phyloP scores from a whole-genome alignment of 805 yeast species.

The Groenewaldozyma tartarivorans region DNA sequence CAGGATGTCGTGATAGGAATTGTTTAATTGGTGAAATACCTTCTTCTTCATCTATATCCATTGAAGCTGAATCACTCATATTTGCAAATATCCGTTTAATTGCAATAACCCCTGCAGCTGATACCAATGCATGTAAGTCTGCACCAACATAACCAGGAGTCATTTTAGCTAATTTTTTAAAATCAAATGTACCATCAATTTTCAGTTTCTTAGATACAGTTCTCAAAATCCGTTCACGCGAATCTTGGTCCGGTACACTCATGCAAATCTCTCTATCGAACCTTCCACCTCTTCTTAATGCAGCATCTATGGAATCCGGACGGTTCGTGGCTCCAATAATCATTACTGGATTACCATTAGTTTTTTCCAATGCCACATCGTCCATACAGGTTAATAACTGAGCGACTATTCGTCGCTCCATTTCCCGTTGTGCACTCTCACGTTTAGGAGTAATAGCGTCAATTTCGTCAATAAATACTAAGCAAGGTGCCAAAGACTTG shows the following conservation, averaged over 20 bases:
- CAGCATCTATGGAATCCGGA: conserved; percentile 92
- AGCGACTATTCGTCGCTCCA: conserved; percentile 96
- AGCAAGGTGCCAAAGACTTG: conserved; percentile 77
- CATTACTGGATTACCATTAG: conserved; percentile 87
- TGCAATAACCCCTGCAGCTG: conserved; percentile 93
- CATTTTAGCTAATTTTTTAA: conserved; percentile 65
- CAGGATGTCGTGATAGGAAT: conserved; percentile 47
- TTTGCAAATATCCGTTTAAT: conserved; percentile 80
- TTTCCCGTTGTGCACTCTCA: conserved; percentile 96
- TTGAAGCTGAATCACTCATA: conserved; percentile 12
- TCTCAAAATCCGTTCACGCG: conserved; percentile 64
- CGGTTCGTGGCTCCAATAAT: conserved; percentile 95
- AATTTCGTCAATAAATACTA: conserved; percentile 90
- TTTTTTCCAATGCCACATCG: conserved; percentile 77
- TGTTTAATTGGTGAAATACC: conserved; percentile 1
- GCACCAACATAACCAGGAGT: conserved; percentile 99
- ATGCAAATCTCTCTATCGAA: conserved; percentile 91
- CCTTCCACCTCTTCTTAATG: conserved; percentile 91
- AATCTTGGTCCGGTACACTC: conserved; percentile 85
- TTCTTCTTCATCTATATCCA: conserved; percentile 23
- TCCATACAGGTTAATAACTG: conserved; percentile 93
- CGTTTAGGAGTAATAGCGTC: conserved; percentile 98
- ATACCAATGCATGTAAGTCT: conserved; percentile 83
- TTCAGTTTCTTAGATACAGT: conserved; percentile 63
- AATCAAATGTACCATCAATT: conserved; percentile 61